Base-by-base conservation (phyloP, 179 eudicot species). In the Spinacia oleracea region DNA sequence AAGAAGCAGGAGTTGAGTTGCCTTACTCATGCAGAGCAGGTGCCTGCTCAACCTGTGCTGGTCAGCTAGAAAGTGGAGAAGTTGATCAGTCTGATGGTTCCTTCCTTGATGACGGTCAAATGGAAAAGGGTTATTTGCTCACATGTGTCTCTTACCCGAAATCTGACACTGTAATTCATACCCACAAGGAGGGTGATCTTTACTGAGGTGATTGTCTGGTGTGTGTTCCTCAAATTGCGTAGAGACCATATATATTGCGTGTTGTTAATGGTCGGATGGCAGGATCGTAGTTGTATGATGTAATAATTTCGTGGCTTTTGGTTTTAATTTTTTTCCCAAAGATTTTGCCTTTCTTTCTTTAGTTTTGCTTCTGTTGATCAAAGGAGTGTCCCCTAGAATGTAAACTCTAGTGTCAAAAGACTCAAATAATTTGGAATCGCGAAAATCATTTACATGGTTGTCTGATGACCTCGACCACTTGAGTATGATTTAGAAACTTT, bases 11-110 rank as follows among this genome's bases (percentile, higher is more conserved):
- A 31, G 12, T 90, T 4, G 96, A 93, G 38, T 77, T 93, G 45
- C 97, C 97, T 8, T 93, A 90, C 80, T 93, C 97, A 34, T 94
- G 97, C 88, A 82, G 97, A 83, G 98, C 97, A 1, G 97, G 98
- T 18, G 97, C 97, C 6, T 94, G 98, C 89, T 94, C 96, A 16
- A 94, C 97, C 31, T 94, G 98, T 78, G 91, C 93, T 0, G 97
- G 98, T 72, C 81, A 88, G 84, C 58, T 89, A 38, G 84, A 10
- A 1, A 15, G 77, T 0, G 98, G 97, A 9, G 43, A 79, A 0
- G 97, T 94, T 14, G 98, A 94, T 71, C 98, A 94, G 82, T 88
- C 97, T 0, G 98, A 94, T 65, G 92, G 93, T 27, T 94, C 98
- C 1, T 92, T 94, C 81, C 97, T 92, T 3, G 97, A 91, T 53